Conservation (phyloP, 2,329 filamentous ascomycete species). For the Arthrinium phaeospermum region DNA sequence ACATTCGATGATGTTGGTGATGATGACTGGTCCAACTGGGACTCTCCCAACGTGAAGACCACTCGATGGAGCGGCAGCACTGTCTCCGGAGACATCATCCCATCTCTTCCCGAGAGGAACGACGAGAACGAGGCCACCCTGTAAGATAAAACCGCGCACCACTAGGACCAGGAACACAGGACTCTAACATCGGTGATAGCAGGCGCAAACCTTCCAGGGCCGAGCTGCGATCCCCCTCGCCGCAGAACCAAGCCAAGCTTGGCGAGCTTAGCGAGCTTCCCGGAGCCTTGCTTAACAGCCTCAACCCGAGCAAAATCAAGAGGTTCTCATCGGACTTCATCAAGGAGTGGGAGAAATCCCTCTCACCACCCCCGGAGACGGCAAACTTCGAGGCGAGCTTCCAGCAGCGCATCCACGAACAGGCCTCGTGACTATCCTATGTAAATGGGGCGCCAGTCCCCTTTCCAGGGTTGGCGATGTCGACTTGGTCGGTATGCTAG, state of each 20-base stretch:
- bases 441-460: background rate
- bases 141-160: slow-evolving; percentile 48
- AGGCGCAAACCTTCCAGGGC: slow-evolving; percentile 37
- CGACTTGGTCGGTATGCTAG: background rate
- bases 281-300: slow-evolving; percentile 74
- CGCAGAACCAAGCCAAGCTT: slow-evolving; percentile 35
- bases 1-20: slow-evolving; percentile 63
- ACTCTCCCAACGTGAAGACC: slow-evolving; percentile 58
- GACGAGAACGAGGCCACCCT: slow-evolving; percentile 53
- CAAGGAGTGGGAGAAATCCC: slow-evolving; percentile 87
- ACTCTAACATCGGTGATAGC: slow-evolving; percentile 37
- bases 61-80: slow-evolving; percentile 70
- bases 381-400: slow-evolving; percentile 18
- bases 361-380: slow-evolving; percentile 56
- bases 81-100: slow-evolving; percentile 53
- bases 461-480: background rate
- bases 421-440: background rate
- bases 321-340: slow-evolving; percentile 84
- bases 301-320: slow-evolving; percentile 78
- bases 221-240: slow-evolving; percentile 34
- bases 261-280: slow-evolving; percentile 61
- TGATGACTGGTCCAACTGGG: slow-evolving; percentile 71
- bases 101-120: slow-evolving; percentile 52
- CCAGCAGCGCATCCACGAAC: slow-evolving; percentile 19
- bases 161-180: slow-evolving; percentile 21